phyloP scores from a whole-genome alignment of 2,329 filamentous ascomycete species.

The Microcyclosporella mali region DNA sequence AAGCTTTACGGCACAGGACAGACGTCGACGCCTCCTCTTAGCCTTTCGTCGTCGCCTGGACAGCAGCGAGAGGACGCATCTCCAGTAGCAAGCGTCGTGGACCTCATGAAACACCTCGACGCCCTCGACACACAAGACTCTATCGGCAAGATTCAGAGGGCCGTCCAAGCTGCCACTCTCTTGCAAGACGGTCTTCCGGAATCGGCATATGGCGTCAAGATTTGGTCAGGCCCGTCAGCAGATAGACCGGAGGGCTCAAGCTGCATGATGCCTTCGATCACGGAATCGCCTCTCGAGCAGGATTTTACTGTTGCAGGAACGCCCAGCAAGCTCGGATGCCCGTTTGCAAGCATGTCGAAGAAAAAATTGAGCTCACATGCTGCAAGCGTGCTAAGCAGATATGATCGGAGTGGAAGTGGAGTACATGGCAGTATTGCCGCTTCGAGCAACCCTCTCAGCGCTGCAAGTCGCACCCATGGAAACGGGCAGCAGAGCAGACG shows the following conservation, averaged over 20 bases:
- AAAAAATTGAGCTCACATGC: slow-evolving; percentile 35
- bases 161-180: slow-evolving; percentile 19
- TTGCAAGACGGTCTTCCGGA: slow-evolving; percentile 16
- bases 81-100: slow-evolving; percentile 25
- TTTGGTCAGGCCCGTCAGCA: slow-evolving; percentile 30
- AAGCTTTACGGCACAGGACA: slow-evolving; percentile 23
- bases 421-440: slow-evolving; percentile 14
- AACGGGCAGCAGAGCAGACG: slow-evolving; percentile 30
- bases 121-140: slow-evolving; percentile 30
- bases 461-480: slow-evolving; percentile 33
- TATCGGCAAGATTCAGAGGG: slow-evolving; percentile 30
- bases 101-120: slow-evolving; percentile 25
- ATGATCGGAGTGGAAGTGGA: slow-evolving; percentile 22
- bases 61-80: slow-evolving; percentile 8
- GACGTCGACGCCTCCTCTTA: slow-evolving; percentile 27
- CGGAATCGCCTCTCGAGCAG: slow-evolving; percentile 58
- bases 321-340: slow-evolving; percentile 72
- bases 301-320: slow-evolving; percentile 86
- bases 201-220: slow-evolving; percentile 25
- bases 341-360: slow-evolving; percentile 57
- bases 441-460: slow-evolving; percentile 24
- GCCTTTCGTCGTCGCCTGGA: slow-evolving; percentile 29
- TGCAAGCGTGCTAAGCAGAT: slow-evolving; percentile 36
- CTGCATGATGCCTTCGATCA: slow-evolving; percentile 33
- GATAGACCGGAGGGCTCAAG: slow-evolving; percentile 36